These are phyloP conservation scores for Castanea mollissima DNA, from an alignment of 306 rosid genomes.

Conservation along the genomic window DNA sequence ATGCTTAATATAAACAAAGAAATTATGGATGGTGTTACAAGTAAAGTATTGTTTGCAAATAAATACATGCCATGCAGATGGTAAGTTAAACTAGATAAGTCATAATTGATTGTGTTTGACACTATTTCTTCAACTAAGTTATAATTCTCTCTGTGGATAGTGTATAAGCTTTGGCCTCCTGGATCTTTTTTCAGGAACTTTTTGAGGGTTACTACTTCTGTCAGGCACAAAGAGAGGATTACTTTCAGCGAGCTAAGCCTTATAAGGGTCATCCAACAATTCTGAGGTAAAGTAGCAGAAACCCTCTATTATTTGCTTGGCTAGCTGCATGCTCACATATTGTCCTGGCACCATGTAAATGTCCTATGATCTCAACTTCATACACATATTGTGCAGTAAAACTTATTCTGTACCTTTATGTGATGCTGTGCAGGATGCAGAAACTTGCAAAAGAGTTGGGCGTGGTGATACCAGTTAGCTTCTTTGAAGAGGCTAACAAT, in stretches of 20 bases:
- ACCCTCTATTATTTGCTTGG: constrained; percentile 20
- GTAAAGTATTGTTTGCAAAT: not conserved
- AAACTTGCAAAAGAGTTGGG: constrained; percentile 80
- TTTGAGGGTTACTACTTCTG: constrained; percentile 97
- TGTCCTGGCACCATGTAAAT: constrained; percentile 7
- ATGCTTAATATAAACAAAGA: not conserved
- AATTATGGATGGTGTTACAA: not conserved
- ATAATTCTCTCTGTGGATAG: not conserved
- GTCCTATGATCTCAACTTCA: constrained; percentile 10
- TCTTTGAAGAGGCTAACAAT: constrained; percentile 97
- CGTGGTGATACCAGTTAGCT: constrained; percentile 89
- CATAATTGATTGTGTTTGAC: not conserved
- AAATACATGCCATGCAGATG: not conserved
- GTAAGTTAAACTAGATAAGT: not conserved
- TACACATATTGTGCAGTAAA: constrained; percentile 12
- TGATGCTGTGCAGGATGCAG: constrained; percentile 66
- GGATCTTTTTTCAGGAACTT: constrained; percentile 63
- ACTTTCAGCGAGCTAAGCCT: constrained; percentile 79
- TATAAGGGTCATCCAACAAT: constrained; percentile 84
- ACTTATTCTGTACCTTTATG: constrained; percentile 22
- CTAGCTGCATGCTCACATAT: constrained; percentile 4
- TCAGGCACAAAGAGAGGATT: constrained; percentile 91
- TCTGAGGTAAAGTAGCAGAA: constrained; percentile 47
- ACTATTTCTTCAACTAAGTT: constrained; percentile 4
- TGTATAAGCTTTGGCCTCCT: constrained; percentile 6